Conservation (phyloP, 2,329 filamentous ascomycete species). For the Lecanicillium sp. region DNA sequence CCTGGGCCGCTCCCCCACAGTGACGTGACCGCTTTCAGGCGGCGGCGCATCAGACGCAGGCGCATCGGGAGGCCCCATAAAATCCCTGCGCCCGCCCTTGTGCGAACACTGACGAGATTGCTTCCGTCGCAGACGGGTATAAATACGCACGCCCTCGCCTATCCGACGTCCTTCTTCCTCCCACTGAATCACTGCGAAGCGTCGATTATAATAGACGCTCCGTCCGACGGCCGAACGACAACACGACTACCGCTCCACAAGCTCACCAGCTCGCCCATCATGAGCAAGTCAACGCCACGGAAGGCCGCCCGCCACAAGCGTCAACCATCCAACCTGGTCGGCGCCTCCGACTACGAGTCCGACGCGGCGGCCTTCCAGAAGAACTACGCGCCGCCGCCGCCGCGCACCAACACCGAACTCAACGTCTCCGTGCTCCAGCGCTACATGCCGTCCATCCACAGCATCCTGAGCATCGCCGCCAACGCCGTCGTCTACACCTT, state of each 20-base stretch:
- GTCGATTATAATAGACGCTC: no score
- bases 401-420: constrained; percentile 74
- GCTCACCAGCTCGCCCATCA: no score
- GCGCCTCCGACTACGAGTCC: constrained; percentile 59
- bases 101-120: no score
- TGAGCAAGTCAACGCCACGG: constrained; percentile 40
- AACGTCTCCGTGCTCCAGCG: constrained; percentile 80
- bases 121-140: no score
- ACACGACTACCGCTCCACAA: background rate
- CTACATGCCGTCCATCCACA: constrained; percentile 67
- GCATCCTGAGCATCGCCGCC: constrained; percentile 73
- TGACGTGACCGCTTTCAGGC: constrained; percentile 9
- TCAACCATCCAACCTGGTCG: constrained; percentile 35
- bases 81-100: no score
- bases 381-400: constrained; percentile 39
- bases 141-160: no score
- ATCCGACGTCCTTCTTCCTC: no score
- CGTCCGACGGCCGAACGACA: background rate
- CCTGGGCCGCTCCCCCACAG: constrained; percentile 9
- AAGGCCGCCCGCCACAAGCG: constrained; percentile 33
- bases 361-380: constrained; percentile 45
- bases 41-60: no score
- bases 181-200: no score
- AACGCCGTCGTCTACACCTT: constrained; percentile 86
- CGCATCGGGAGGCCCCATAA: background rate